Base-by-base conservation (phyloP, 148 eudicot genomes). In the Chenopodium formosanum region DNA sequence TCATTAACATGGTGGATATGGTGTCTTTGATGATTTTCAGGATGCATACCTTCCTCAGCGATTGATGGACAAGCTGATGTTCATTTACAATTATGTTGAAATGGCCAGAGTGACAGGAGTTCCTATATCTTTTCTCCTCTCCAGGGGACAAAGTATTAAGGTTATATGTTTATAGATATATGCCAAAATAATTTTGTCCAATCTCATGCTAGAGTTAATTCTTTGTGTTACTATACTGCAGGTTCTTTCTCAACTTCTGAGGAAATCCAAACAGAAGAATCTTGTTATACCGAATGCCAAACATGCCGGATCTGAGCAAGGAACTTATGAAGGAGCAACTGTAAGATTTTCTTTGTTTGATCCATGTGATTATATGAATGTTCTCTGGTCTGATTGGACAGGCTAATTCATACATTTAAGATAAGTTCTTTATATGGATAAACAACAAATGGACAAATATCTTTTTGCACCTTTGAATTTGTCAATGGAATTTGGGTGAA, bases 1-100 rank as follows among this genome's bases (percentile, higher is more conserved):
- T 69, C 73, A 4, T 32, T 73, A 77, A 64, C 25, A 22, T 81
- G 84, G 46, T 78, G 31, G 34, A 74, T 37, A 29, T 78, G 75
- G 11, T 74, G 47, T 63, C 12, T 56, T 69, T 23, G 70, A 27
- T n/a, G 48, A 81, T 77, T 86, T 90, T 77, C 89, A 96, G 99
- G 99, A 97, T 91, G 99, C 99, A 32, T 94, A 97, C 88, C 98
- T 97, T 79, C 99, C 99, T 48, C 99, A 97, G 87, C 91, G 99
- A 82, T 89, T 97, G 86, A 83, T 97, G 89, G 99, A 97, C 86
- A 97, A 97, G 92, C 83, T 97, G 83, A 97, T 97, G 99, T 90
- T 88, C 81, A 90, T 97, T 82, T 97, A 97, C 87, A 97, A 97
- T 88, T 97, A 97, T 84, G 95, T 97, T 80, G 99, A 97, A 91